These are phyloP conservation scores for Pichia gijzeniarum DNA, from an alignment of 805 yeast species.

Conservation along the genomic window DNA sequence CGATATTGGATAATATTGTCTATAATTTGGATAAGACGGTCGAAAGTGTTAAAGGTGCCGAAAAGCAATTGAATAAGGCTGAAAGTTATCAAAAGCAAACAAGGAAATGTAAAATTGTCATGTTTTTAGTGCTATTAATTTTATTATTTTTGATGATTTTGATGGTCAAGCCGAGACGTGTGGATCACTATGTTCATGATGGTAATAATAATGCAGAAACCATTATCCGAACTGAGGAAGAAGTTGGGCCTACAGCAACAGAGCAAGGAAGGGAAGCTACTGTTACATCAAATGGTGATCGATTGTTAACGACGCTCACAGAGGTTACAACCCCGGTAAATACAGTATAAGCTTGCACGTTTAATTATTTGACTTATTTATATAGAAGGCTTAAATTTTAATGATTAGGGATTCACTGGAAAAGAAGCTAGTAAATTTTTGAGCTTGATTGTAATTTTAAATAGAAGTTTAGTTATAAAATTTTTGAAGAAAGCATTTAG, in stretches of 20 bases:
- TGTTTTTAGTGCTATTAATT: constrained; percentile 65
- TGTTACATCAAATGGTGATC: neutral
- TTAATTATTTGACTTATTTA: too few species aligned
- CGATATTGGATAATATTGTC: constrained; percentile 87
- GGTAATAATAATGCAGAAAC: neutral
- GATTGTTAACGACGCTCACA: neutral
- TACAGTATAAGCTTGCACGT: neutral
- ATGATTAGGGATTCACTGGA: neutral
- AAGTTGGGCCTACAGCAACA: neutral
- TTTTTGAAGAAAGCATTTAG: neutral
- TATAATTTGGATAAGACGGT: constrained; percentile 82
- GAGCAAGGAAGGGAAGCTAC: neutral
- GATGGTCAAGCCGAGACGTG: constrained; percentile 52
- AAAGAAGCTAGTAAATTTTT: neutral
- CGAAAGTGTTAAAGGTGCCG: constrained; percentile 68
- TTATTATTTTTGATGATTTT: constrained; percentile 65
- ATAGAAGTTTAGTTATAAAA: neutral
- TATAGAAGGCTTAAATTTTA: constrained; percentile 1
- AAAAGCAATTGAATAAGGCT: constrained; percentile 70
- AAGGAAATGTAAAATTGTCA: constrained; percentile 82
- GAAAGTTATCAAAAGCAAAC: constrained; percentile 79
- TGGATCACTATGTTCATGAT: constrained; percentile 26
- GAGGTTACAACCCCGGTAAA: neutral
- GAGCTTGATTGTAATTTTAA: neutral
- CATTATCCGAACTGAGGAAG: neutral